Percentiles rank a stretch among this genome's conserved stretches.
Conservation (phyloP, 202 grass and related monocot species). For the Saccharum hybrid region DNA sequence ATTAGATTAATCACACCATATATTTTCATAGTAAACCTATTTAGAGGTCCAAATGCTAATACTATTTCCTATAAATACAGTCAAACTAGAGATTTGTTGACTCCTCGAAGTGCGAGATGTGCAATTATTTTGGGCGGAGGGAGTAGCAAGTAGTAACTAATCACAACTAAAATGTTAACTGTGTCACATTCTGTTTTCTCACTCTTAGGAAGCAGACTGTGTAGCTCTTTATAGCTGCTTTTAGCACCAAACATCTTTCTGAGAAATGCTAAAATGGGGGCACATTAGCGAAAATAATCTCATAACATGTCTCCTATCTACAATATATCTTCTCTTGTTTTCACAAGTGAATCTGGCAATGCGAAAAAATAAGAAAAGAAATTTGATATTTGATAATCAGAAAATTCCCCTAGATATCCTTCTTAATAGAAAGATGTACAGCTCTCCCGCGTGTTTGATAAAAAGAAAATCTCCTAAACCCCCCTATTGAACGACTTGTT, state of each 20-base stretch:
- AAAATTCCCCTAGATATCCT: not conserved
- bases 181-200: slow-evolving; percentile 23
- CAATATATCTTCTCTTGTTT: not conserved
- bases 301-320: slow-evolving; percentile 5
- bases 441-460: not conserved
- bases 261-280: not conserved
- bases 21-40: too few relatives aligned
- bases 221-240: slow-evolving; percentile 25
- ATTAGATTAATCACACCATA: too few relatives aligned
- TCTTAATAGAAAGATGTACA: not conserved
- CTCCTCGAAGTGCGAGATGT: too few relatives aligned
- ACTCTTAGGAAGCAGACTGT: not conserved
- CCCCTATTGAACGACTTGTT: not conserved
- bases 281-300: not conserved
- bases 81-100: too few relatives aligned
- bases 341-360: slow-evolving; percentile 2
- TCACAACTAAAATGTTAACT: not conserved
- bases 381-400: not conserved
- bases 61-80: too few relatives aligned
- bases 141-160: not conserved
- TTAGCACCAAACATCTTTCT: not conserved
- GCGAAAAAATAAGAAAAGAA: not conserved
- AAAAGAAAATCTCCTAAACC: not conserved
- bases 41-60: too few relatives aligned
- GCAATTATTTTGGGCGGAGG: too few relatives aligned